These are phyloP conservation scores for Pichia ethanolica DNA, from an alignment of 805 yeast genomes.

Conservation along the genomic window DNA sequence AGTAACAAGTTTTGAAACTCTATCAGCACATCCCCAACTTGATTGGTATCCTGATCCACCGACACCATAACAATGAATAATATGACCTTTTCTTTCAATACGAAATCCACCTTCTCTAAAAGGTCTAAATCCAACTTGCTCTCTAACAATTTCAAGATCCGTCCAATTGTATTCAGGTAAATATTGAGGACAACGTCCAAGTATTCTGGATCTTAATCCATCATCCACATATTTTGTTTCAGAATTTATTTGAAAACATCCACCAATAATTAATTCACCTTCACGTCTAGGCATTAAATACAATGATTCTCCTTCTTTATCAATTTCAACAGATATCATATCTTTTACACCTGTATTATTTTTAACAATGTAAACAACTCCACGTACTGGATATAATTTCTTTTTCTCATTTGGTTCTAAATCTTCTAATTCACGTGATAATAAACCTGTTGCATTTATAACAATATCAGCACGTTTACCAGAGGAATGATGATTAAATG, in stretches of 20 bases:
- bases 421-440: conserved; percentile 36
- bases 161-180: conserved; percentile 32
- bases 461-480: conserved; percentile 39
- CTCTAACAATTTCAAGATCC: conserved; percentile 38
- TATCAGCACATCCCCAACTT: conserved; percentile 55
- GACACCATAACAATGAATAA: conserved; percentile 51
- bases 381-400: conserved; percentile 45
- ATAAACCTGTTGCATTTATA: conserved; percentile 52
- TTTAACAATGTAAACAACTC: conserved; percentile 48
- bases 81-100: conserved; percentile 37
- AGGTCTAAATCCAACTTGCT: conserved; percentile 64
- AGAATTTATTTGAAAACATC: conserved; percentile 27
- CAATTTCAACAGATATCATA: conserved; percentile 25
- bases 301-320: conserved; percentile 37
- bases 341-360: conserved; percentile 30
- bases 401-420: conserved; percentile 24
- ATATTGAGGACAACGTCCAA: conserved; percentile 36
- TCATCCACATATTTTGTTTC: conserved; percentile 29
- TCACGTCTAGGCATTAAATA: conserved; percentile 66
- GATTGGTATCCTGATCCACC: conserved; percentile 39
- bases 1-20: conserved; percentile 26
- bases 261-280: conserved; percentile 68
- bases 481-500: conserved; percentile 33
- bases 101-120: conserved; percentile 55
- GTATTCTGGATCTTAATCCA: conserved; percentile 40